A percentile compares a stretch with the other conserved stretches of the same genome.
Evolutionary conservation across 2,329 filamentous ascomycete species (phyloP).

Genomic region (Colletotrichum filicis): DNA sequence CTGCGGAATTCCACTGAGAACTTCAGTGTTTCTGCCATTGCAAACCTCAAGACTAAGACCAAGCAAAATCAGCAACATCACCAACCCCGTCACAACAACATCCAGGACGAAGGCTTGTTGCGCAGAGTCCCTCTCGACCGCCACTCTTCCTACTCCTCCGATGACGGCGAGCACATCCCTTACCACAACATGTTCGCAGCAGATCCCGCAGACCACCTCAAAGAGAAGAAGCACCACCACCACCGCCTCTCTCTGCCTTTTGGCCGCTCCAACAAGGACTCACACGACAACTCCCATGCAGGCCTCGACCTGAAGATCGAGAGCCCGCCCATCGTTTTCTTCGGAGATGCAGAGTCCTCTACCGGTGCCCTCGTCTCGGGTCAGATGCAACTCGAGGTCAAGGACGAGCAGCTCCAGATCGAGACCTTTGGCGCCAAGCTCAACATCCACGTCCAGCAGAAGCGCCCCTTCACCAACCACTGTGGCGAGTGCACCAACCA

Average conservation of each 20-base stretch:
- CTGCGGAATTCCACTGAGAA: conserved; percentile 66
- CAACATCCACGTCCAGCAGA: conserved; percentile 76
- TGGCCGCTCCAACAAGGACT: conserved; percentile 50
- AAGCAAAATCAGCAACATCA: conserved; percentile 10
- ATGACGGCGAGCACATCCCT: conserved; percentile 35
- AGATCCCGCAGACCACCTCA: conserved; percentile 32
- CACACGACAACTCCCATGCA: conserved; percentile 51
- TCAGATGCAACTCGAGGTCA: conserved; percentile 79
- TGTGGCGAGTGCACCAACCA: conserved; percentile 82
- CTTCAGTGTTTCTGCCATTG: conserved; percentile 46
- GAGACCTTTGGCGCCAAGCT: conserved; percentile 74
- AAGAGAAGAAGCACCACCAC: conserved; percentile 48
- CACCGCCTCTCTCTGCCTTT: conserved; percentile 55
- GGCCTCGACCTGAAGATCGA: conserved; percentile 74
- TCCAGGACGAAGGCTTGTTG: conserved; percentile 25
- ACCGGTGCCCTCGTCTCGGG: conserved; percentile 88
- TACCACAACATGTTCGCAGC: conserved; percentile 34
- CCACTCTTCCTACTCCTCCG: conserved; percentile 34
- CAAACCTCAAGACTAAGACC: conserved; percentile 56
- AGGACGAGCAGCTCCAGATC: conserved; percentile 71
- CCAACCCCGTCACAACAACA: background rate
- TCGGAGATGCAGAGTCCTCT: conserved; percentile 79
- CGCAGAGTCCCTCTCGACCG: conserved; percentile 26
- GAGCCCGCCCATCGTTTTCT: conserved; percentile 87
- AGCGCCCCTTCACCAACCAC: conserved; percentile 82